Base-by-base conservation (phyloP, 176 grass and related monocot species). In the Saccharum spontaneum region DNA sequence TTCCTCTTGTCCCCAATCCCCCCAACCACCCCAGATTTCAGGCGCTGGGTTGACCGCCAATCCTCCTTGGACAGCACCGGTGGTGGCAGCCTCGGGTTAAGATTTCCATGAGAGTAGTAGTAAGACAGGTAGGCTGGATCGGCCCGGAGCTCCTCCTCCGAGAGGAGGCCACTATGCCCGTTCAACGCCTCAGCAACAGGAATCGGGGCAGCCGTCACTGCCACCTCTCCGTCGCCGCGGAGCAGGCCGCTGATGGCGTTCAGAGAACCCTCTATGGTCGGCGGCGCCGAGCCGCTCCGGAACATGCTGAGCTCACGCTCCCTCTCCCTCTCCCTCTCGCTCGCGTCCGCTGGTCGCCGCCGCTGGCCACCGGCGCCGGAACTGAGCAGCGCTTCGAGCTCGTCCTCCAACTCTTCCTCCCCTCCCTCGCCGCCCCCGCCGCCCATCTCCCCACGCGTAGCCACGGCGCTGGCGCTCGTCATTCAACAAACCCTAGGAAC, bases 101-200 rank as follows among this genome's bases (percentile, higher is more conserved):
- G 90, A 83, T 97, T 97, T 33, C 84, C 95, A 70, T 94, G 95
- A 31, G 95, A 93, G 89, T 94, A 97, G 75, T 97, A 97, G 73
- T 91, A 94, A 8, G 92, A 94, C 13, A 93, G 82, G 81, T 97
- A 97, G 62, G 87, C 92, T 10, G 95, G 95, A 83, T 97, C 76
- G 1, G 95, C 72, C 20, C 88, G 88, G 70, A 97, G 84, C 54
- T 97, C 90, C 76, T 97, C 92, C 55, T 97, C 92, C 22, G 92
- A 91, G 11, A 87, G 78, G 43, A 85, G 88, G 16, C 66, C 88
- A 36, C 82, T 82, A 52, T 79, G 78, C 33, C 79, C 88, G 67
- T 90, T 91, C 65, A 86, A 77, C 8, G 67, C 62, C 40, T 85
- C 80, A 3, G 87, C 72, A 28, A 86, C 90, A 22, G 88, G 90